Base-by-base conservation (phyloP, 75 land plant species). In the Pinus tabuliformis region DNA sequence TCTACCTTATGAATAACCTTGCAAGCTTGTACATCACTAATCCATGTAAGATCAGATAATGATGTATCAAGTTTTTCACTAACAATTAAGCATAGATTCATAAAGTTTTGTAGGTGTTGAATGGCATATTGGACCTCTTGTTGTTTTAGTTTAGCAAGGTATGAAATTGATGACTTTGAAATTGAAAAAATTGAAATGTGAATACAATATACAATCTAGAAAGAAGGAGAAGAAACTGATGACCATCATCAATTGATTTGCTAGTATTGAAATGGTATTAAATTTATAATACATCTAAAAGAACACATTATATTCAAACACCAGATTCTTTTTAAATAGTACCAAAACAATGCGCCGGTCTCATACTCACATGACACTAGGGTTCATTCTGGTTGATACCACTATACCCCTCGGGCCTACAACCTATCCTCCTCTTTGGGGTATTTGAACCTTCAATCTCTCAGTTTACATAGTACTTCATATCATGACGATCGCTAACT, bases 11-110 rank as follows among this genome's bases (percentile, higher is more conserved):
- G 91, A 70, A 83, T 86, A 49, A 90, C 83, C 86, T 97, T 97
- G 70, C 99, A 94, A 33, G 87, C 74, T 74, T 91, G 90, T 42
- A 92, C 94, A 82, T 97, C 97, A 14, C 99, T 97, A 14, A 93
- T 87, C 70, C 98, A 78, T 9, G 93, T 90, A 26, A 94, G 89
- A 70, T 97, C 95, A 26, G 81, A 88, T 57, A 97, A 74, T 39
- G 99, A 91, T 54, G 93, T 86, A 59, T 93, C 99, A 49, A 92
- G 81, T 60, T 89, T 95, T 57, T 92, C 98, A 74, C 88, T 90
- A 9, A 86, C 78, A 36, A 78, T 36, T 65, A 93, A 80, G 45
- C 92, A 88, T 14, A 75, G 68, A 61, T 76, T 73, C 59, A 97
- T 82, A 57, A 92, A 72, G 77, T 76, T 92, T 66, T 86, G 88